phyloP scores from a whole-genome alignment of 352 stramenopile genomes.

The Phytophthora macrochlamydospora region DNA sequence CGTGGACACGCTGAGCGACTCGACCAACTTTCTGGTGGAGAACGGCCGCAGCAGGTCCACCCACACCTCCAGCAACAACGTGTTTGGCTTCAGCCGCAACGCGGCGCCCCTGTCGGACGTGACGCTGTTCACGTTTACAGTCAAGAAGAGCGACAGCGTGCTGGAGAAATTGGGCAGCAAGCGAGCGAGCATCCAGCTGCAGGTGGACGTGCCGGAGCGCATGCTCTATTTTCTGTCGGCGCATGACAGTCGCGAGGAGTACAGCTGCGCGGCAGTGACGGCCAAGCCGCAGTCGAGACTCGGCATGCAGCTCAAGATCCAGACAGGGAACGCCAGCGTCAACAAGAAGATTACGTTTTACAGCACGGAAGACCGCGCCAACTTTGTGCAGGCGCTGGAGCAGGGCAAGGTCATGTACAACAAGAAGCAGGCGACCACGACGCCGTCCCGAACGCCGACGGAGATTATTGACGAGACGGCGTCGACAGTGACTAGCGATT shows the following conservation, averaged over 20 bases:
- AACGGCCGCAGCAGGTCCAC: conserved; percentile 71
- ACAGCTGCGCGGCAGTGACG: conserved; percentile 80
- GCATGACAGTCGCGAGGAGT: conserved; percentile 78
- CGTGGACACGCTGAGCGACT: conserved; percentile 36
- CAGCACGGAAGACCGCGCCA: conserved; percentile 78
- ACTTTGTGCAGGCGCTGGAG: conserved; percentile 83
- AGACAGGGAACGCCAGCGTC: conserved; percentile 70
- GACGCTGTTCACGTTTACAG: conserved; percentile 86
- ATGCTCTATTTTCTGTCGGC: conserved; percentile 87
- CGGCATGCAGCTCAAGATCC: conserved; percentile 88
- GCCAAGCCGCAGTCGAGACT: conserved; percentile 77
- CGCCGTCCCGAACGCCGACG: conserved; percentile 20
- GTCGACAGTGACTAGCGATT: conserved; percentile 38
- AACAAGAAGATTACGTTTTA: conserved; percentile 90
- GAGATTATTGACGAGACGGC: conserved; percentile 39
- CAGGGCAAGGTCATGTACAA: conserved; percentile 87
- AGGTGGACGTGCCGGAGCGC: conserved; percentile 82
- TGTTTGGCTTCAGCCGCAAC: conserved; percentile 78
- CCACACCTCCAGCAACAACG: conserved; percentile 51
- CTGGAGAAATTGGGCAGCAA: conserved; percentile 84
- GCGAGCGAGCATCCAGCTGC: conserved; percentile 80
- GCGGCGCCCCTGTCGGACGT: conserved; percentile 57
- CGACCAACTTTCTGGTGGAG: conserved; percentile 58
- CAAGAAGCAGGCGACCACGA: conserved; percentile 35
- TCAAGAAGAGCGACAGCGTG: conserved; percentile 87